Evolutionary conservation across 2,329 filamentous ascomycete genomes (phyloP).

Genomic region (Aspergillus melleus): DNA sequence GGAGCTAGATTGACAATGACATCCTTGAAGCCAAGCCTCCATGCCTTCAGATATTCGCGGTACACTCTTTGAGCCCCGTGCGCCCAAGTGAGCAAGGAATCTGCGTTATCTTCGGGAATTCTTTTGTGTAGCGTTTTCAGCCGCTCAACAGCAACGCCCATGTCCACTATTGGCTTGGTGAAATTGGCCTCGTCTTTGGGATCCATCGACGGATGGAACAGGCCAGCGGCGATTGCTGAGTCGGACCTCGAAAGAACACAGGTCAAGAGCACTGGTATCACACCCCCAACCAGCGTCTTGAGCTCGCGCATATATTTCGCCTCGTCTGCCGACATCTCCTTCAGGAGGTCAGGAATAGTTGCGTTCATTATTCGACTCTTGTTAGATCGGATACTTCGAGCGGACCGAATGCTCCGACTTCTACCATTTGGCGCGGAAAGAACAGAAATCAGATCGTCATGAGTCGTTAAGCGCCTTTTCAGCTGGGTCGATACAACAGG

Average conservation of each 20-base stretch:
- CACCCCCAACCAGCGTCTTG: constrained; percentile 88
- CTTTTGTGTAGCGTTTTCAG: constrained; percentile 77
- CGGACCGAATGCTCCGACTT: constrained; percentile 70
- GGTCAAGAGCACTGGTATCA: constrained; percentile 86
- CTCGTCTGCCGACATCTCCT: constrained; percentile 81
- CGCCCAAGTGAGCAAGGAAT: constrained; percentile 77
- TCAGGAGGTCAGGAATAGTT: constrained; percentile 73
- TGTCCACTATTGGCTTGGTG: constrained; percentile 85
- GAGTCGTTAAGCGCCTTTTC: constrained; percentile 79
- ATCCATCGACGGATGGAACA: constrained; percentile 62
- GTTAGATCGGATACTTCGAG: constrained; percentile 74
- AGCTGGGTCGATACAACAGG: constrained; percentile 51
- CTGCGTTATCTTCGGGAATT: constrained; percentile 71
- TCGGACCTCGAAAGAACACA: constrained; percentile 76
- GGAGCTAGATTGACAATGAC: constrained; percentile 90
- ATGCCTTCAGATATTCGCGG: constrained; percentile 78
- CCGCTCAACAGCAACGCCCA: constrained; percentile 87
- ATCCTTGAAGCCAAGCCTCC: constrained; percentile 92
- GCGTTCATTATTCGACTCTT: constrained; percentile 66
- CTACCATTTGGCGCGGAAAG: constrained; percentile 67
- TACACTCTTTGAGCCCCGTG: constrained; percentile 77
- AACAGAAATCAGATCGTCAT: constrained; percentile 91
- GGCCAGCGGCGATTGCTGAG: constrained; percentile 61
- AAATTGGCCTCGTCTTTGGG: constrained; percentile 61
- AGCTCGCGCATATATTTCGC: constrained; percentile 85